Conservation (phyloP, 129 eudicot species). For the Flaveria robusta region DNA sequence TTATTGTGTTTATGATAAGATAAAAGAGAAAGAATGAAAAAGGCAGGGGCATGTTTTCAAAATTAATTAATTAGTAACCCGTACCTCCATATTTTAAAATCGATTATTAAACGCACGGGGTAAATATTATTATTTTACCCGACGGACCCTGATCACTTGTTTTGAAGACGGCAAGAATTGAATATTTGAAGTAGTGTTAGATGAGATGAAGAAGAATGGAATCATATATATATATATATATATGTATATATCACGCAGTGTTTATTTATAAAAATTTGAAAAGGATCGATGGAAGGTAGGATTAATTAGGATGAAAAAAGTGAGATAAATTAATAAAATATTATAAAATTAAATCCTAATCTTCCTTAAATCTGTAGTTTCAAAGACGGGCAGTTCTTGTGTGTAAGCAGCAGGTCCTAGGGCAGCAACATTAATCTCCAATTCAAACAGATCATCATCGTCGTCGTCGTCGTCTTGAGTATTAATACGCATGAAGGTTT, state of each 20-base stretch:
- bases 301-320: conserved; percentile 29
- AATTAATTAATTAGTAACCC: background rate
- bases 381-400: conserved; percentile 81
- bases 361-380: conserved; percentile 65
- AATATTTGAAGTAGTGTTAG: no score
- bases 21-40: background rate
- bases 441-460: conserved; percentile 90
- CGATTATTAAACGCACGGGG: no score
- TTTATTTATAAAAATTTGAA: conserved; percentile 24
- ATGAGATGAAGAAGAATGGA: background rate
- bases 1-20: conserved; percentile 20
- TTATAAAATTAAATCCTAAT: conserved; percentile 48
- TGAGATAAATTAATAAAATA: conserved; percentile 5
- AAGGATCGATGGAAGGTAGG: background rate
- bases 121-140: no score
- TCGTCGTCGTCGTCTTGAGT: conserved; percentile 49
- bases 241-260: conserved; percentile 11
- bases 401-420: conserved; percentile 41
- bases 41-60: background rate
- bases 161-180: background rate
- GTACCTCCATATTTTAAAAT: background rate
- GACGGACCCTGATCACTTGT: no score
- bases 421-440: conserved; percentile 56
- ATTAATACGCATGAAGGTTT: conserved; percentile 28
- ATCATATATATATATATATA: no score